Evolutionary conservation across 805 yeast genomes (phyloP).

Genomic region (Myxozyma neotropica): DNA sequence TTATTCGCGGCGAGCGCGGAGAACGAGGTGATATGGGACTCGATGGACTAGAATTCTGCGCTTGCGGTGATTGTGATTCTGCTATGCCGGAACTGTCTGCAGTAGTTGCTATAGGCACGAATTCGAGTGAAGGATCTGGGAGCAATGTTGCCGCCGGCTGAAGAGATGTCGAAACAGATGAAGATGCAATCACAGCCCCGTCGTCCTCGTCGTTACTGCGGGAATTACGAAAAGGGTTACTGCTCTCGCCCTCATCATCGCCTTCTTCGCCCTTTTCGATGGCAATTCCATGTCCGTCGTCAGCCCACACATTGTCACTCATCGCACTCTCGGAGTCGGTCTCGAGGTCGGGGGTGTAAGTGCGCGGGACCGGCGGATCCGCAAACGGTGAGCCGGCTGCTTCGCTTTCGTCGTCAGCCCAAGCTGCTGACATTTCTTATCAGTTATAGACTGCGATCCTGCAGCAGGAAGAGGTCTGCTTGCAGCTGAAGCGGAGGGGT

Average conservation of each 20-base stretch:
- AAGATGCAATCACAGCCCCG: background rate
- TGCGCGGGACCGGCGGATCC: background rate
- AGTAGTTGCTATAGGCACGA: background rate
- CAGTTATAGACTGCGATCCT: background rate
- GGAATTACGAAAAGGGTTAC: no score
- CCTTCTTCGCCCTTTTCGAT: background rate
- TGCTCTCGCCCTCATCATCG: background rate
- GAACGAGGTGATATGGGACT: background rate
- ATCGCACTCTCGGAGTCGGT: background rate
- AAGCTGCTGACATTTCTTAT: background rate
- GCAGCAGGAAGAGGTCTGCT: no score
- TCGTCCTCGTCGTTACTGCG: background rate
- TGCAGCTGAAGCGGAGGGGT: no score
- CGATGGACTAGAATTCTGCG: background rate
- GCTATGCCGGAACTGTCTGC: background rate
- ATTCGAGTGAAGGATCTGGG: background rate
- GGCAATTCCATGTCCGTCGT: constrained; percentile 1
- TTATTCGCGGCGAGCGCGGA: constrained; percentile 1
- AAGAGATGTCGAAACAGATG: background rate
- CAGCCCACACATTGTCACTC: constrained; percentile 3
- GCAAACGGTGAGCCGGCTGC: constrained; percentile 3
- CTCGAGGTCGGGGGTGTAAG: background rate
- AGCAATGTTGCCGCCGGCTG: background rate
- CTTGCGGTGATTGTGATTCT: constrained; percentile 1
- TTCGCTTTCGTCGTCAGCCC: constrained; percentile 6